A percentile compares a stretch with the other conserved stretches of the same genome.
Conservation (phyloP, 2,329 filamentous ascomycete genomes). For the Fusarium keratoplasticum region DNA sequence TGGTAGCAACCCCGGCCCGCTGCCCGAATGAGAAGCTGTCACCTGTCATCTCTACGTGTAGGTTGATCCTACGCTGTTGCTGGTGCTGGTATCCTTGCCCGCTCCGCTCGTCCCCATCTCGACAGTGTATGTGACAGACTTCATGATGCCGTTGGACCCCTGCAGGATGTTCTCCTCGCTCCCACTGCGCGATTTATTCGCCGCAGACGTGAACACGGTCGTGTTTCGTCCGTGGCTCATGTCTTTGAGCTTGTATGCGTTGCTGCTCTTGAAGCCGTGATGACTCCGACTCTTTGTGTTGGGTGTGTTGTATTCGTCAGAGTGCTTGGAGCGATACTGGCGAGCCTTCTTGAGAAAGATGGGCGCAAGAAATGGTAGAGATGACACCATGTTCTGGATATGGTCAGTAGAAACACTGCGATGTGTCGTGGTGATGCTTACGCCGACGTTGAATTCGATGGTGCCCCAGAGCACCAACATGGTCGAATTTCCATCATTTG, state of each 20-base stretch:
- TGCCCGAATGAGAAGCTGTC: not conserved
- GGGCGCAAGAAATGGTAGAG: slow-evolving; percentile 58
- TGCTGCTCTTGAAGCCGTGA: slow-evolving; percentile 44
- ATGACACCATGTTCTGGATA: slow-evolving; percentile 58
- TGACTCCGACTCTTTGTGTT: slow-evolving; percentile 37
- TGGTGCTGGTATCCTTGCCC: not conserved
- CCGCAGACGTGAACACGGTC: slow-evolving; percentile 43
- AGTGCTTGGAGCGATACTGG: slow-evolving; percentile 55
- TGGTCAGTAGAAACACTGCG: not conserved
- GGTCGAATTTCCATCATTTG: slow-evolving; percentile 65
- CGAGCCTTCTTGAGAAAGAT: slow-evolving; percentile 57
- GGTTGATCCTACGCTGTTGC: not conserved
- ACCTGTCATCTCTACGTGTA: not conserved
- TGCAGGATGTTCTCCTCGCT: slow-evolving; percentile 56
- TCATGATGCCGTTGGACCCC: slow-evolving; percentile 51
- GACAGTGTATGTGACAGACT: slow-evolving; percentile 57
- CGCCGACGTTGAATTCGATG: slow-evolving; percentile 68
- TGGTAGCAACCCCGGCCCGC: not conserved
- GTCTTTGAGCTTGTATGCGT: slow-evolving; percentile 54
- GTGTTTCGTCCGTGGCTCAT: slow-evolving; percentile 49
- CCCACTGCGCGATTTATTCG: slow-evolving; percentile 41
- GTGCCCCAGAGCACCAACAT: slow-evolving; percentile 68
- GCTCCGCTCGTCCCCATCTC: slow-evolving; percentile 47
- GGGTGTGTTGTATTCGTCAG: slow-evolving; percentile 45
- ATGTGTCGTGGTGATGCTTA: slow-evolving; percentile 46